Base-by-base conservation (phyloP, 2,329 filamentous ascomycete genomes). In the Neofusicoccum laricinum region DNA sequence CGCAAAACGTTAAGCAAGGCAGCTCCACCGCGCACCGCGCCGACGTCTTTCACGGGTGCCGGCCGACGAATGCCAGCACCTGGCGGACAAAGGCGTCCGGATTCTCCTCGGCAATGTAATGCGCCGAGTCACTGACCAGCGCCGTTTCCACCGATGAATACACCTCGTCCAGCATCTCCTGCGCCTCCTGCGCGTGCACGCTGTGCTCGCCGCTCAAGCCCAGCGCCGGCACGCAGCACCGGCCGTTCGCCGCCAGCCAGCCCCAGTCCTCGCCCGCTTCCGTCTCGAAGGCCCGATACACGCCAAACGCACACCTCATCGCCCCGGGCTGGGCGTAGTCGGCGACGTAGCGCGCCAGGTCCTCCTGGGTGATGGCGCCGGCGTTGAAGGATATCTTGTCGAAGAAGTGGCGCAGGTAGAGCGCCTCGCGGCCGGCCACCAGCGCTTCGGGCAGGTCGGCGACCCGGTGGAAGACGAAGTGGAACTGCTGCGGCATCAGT, bases 331-430 rank as follows among this genome's bases (percentile, higher is more conserved):
- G 70, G 12, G 71, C 67, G 66, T 77, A 80, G 11, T 71, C 71
- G 21, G 64, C 69, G 4, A 71, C 73, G 67, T 82, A 82, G n/a
- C 70, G 70, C 17, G 79, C 77, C n/a, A 80, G 51, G 65, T 78
- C 78, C 38, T 69, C 68, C 2, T 68, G 62, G 2, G 71, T 70
- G 61, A 81, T 76, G 3, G 73, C 78, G 19, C 68, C 70, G 8
- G 72, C 72, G 50, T 80, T 78, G 64, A 75, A 69, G 5, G 66
- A 67, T 14, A 78, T 69, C 57, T 77, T 75, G 57, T 79, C 73
- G 68, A 74, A 81, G 68, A 81, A 82, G 68, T 80, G 77, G 58
- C 76, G 78, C 2, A 81, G 65, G 64, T 82, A 82, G 40, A 77
- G 68, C 14, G 69, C 67, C 68, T 82, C 80, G 17, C 72, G 71